Base-by-base conservation (phyloP, 306 rosid genomes). In the Vigna unguiculata region DNA sequence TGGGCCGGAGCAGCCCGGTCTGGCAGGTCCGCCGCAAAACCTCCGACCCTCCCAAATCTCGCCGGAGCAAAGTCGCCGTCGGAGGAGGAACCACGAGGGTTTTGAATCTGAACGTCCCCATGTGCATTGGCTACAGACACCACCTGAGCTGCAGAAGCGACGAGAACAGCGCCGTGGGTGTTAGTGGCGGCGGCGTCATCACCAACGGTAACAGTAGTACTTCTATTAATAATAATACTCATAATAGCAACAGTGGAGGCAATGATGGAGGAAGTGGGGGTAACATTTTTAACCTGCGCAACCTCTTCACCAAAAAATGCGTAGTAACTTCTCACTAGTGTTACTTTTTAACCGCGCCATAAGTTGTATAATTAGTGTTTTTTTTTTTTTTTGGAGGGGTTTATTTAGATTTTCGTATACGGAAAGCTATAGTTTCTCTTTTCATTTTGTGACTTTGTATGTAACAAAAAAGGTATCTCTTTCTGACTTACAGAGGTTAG, bases 1-100 rank as follows among this genome's bases (percentile, higher is more conserved):
- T 95, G 53, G 99, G 97, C 7, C 89, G 99, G 83, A 86, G 86
- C 85, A 95, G 99, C 61, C 98, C 99, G 3, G 97, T 95, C 5
- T 92, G 97, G 97, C 96, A 92, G 77, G 96, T 81, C 16, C 87
- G 96, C 13, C 97, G 97, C 0, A 74, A 85, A 75, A 83, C 55
- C 79, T 15, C 86, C 12, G 86, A 87, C 11, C 80, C 74, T 6
- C 58, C 7, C 78, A 20, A 67, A 20, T 3, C 38, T 41, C 93
- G 86, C 82, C 86, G 91, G 78, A 80, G 81, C 54, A 90, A 90
- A 72, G 45, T 19, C 6, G 9, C 71, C 53, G 2, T 11, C 14
- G 63, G 47, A 2, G 75, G 75, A 15, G 76, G 43, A 4, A 49
- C 83, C 68, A 84, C 88, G 1, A 86, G 72, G 77, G 99, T 86